A percentile compares a stretch with the other conserved stretches of the same genome.
Evolutionary conservation across 768 basidiomycete species (phyloP).

Genomic region (Calocera cornea): DNA sequence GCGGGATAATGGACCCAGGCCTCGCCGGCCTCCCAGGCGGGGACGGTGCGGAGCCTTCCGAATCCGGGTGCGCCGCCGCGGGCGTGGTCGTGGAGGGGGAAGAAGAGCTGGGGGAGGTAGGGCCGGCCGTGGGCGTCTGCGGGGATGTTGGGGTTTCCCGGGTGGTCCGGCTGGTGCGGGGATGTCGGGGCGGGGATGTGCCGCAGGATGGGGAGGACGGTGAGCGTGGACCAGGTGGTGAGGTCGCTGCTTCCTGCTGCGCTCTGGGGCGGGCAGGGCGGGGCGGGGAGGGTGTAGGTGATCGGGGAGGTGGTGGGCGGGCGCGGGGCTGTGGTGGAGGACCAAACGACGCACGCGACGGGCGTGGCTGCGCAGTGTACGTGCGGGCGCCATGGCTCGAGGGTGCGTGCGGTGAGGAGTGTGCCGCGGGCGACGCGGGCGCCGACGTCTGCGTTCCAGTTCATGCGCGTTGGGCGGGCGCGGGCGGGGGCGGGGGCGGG

Average conservation of each 20-base stretch:
- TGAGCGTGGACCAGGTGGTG: background rate
- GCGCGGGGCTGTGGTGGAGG: background rate
- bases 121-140: background rate
- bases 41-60: background rate
- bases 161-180: too few relatives aligned
- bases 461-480: background rate
- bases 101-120: background rate
- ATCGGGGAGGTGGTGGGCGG: too few relatives aligned
- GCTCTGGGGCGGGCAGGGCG: background rate
- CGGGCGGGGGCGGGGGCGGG: background rate
- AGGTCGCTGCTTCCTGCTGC: background rate
- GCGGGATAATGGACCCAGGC: background rate
- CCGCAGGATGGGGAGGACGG: background rate
- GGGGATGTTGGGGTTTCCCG: background rate
- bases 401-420: background rate
- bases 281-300: too few relatives aligned
- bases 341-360: background rate
- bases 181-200: background rate
- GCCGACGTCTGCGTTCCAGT: background rate
- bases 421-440: background rate
- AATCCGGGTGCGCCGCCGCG: too few relatives aligned
- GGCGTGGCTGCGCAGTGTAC: background rate
- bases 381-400: background rate
- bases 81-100: background rate
- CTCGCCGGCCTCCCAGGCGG: background rate